Base-by-base conservation (phyloP, 257 asterid species). In the Anisodus tanguticus region DNA sequence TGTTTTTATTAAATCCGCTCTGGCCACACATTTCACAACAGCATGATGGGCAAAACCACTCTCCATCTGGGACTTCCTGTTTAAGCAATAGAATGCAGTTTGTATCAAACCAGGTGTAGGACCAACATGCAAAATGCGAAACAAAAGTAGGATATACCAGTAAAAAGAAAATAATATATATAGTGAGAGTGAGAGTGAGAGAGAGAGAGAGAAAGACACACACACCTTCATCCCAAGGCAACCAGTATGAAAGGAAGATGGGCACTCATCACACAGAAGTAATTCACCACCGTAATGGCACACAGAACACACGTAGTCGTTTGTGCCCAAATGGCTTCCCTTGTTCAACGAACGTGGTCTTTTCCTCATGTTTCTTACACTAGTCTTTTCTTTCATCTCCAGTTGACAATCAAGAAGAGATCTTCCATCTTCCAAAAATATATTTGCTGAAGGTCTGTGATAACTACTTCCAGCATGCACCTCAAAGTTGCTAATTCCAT, bases 1-100 rank as follows among this genome's bases (percentile, higher is more conserved):
- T 86, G 55, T 41, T 85, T 54, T 68, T 62, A 88, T 77, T 89
- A 22, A 86, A 82, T 47, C 84, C 63, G 76, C 85, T 69, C 81
- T 80, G 72, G 72, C 87, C 88, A 90, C 98, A 94, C 69, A 90
- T 87, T 88, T 87, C 86, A 84, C 98, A 94, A 89, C 97, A 87
- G 91, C 97, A 94, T 15, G 93, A 89, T 8, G 91, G 97, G 90
- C 98, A 94, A 90, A 92, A 94, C 98, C 98, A 94, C 83, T 91
- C 92, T 54, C 98, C 97, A 57, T 88, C 94, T 26, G 98, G 97
- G n/a, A 94, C 85, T 43, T 84, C 95, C 98, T 94, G 81, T 49
- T 82, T 89, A 80, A 79, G 55, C 88, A 82, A 67, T 35, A 57
- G 16, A 55, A 55, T 17, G 22, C 47, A 12, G 51, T 67, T 82